These are phyloP conservation scores for Solanum lycopersicoides DNA, from an alignment of 257 asterid species.

Conservation along the genomic window DNA sequence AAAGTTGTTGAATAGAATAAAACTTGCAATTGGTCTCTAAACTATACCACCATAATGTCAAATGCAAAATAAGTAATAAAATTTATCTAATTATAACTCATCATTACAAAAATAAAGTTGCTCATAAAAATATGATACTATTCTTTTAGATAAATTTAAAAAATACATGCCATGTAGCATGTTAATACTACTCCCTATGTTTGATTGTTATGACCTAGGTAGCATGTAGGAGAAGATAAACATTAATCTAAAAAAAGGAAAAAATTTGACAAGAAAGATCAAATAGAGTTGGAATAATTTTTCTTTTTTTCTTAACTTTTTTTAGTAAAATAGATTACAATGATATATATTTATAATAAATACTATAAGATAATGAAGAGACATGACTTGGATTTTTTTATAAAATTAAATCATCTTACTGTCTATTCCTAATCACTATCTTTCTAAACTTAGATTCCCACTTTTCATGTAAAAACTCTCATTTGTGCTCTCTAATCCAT, in stretches of 20 bases:
- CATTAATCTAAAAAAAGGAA: conserved; percentile 16
- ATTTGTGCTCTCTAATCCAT: conserved; percentile 27
- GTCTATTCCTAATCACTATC: conserved; percentile 3
- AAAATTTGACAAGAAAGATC: conserved; percentile 44
- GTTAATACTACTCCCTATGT: background rate
- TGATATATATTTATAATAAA: background rate
- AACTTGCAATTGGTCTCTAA: background rate
- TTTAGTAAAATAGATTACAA: background rate
- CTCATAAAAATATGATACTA: background rate
- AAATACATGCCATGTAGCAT: background rate
- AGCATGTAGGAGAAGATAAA: conserved; percentile 21
- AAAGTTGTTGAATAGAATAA: background rate
- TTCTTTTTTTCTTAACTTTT: background rate
- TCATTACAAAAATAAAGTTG: background rate
- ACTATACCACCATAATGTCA: background rate
- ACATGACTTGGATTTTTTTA: background rate
- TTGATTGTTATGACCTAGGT: conserved; percentile 16
- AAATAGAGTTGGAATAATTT: background rate
- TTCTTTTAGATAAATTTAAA: background rate
- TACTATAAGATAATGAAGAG: background rate
- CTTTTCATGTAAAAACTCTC: background rate
- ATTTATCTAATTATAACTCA: background rate
- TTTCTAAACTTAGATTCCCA: conserved; percentile 9
- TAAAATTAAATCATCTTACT: conserved; percentile 11
- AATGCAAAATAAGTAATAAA: background rate